Conservation (phyloP, 495 filamentous ascomycete species). For the Staphylotrichum longicolle region DNA sequence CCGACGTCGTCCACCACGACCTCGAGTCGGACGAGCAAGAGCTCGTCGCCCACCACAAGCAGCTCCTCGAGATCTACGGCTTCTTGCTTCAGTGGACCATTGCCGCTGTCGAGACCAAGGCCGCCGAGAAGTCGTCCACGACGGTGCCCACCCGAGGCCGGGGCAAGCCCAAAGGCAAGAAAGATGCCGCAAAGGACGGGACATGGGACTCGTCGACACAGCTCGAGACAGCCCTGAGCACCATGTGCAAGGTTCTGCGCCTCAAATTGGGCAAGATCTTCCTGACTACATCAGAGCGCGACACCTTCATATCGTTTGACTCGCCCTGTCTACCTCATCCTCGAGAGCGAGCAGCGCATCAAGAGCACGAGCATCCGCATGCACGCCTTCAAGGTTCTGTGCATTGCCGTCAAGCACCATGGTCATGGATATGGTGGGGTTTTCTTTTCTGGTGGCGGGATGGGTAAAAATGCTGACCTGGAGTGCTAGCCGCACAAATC, state of each 20-base stretch:
- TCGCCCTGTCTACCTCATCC: slow-evolving; percentile 85
- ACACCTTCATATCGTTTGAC: slow-evolving; percentile 95
- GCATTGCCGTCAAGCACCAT: slow-evolving; percentile 96
- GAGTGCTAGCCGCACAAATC: slow-evolving; percentile 77
- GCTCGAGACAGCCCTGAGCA: slow-evolving; percentile 81
- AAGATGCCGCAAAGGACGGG: slow-evolving; percentile 68
- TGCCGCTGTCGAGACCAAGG: slow-evolving; percentile 87
- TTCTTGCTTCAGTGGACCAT: slow-evolving; percentile 95
- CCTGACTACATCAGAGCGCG: slow-evolving; percentile 91
- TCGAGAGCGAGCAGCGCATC: slow-evolving; percentile 90
- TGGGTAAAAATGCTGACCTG: slow-evolving; percentile 26
- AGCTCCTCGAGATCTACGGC: slow-evolving; percentile 88
- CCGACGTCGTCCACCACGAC: slow-evolving; percentile 80
- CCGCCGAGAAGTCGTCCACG: slow-evolving; percentile 79
- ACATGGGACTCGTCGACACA: slow-evolving; percentile 87
- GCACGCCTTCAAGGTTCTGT: slow-evolving; percentile 95
- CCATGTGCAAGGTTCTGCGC: slow-evolving; percentile 94
- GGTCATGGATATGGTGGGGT: slow-evolving; percentile 89
- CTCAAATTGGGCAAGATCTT: slow-evolving; percentile 90
- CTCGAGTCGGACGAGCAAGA: slow-evolving; percentile 91
- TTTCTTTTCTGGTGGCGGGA: slow-evolving; percentile 19
- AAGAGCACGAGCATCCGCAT: slow-evolving; percentile 90
- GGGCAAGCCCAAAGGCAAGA: slow-evolving; percentile 70
- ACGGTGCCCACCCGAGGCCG: slow-evolving; percentile 66
- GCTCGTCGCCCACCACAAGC: slow-evolving; percentile 77